These are phyloP conservation scores for Yarrowia sp. DNA, from an alignment of 805 yeast genomes.

Conservation along the genomic window DNA sequence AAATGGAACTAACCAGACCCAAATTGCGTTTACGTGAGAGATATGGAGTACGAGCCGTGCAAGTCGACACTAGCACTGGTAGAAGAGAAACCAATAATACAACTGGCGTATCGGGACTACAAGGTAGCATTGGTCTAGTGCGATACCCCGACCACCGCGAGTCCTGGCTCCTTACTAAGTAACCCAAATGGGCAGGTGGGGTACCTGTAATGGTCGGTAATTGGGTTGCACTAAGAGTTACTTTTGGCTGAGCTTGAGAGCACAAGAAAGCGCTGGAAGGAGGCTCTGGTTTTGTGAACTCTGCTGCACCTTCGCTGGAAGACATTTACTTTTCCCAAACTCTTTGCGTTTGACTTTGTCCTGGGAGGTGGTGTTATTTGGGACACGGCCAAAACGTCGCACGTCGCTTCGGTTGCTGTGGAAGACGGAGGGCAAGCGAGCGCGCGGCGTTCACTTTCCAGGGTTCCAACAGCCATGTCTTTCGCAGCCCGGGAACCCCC, in stretches of 20 bases:
- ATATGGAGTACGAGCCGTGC: too few species aligned
- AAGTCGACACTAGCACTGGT: too few species aligned
- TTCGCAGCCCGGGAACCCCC: neutral
- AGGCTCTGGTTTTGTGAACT: neutral
- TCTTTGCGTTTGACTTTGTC: neutral
- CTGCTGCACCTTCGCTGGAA: neutral
- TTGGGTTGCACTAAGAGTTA: constrained; percentile 26
- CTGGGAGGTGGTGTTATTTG: neutral
- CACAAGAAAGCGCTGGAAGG: too few species aligned
- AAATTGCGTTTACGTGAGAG: neutral
- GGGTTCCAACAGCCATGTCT: neutral
- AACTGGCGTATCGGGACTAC: too few species aligned
- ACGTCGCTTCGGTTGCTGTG: neutral
- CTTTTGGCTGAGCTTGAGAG: neutral
- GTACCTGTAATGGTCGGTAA: constrained; percentile 7
- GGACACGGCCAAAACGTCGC: neutral
- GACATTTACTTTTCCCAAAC: too few species aligned
- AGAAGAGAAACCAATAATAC: too few species aligned
- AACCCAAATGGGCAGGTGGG: constrained; percentile 28
- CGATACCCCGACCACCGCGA: too few species aligned
- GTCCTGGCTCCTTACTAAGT: neutral
- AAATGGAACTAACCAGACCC: neutral
- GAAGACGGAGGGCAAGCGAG: neutral
- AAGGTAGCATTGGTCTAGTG: too few species aligned
- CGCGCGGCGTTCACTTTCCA: neutral